phyloP scores from a whole-genome alignment of 352 stramenopile genomes.

The Globisporangium echinulatum region DNA sequence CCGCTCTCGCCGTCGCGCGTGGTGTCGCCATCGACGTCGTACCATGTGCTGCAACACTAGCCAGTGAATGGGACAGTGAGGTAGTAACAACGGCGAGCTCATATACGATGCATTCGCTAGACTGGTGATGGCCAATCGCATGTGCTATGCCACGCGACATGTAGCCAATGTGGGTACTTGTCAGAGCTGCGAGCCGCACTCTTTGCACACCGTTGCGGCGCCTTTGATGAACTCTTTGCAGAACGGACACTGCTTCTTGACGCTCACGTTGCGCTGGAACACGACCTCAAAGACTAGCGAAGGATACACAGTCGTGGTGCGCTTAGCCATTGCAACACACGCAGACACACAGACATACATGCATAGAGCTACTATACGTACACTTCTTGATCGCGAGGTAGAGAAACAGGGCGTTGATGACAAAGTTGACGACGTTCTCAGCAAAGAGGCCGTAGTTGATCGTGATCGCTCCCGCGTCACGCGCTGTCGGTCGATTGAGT shows the following conservation, averaged over 20 bases:
- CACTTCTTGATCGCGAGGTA: constrained; percentile 71
- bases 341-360: background rate
- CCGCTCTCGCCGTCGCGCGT: constrained; percentile 11
- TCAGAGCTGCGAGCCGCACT: constrained; percentile 21
- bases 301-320: background rate
- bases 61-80: no score
- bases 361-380: constrained; percentile 7
- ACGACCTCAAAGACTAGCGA: constrained; percentile 40
- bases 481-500: constrained; percentile 18
- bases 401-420: constrained; percentile 67
- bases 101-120: no score
- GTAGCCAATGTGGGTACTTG: background rate
- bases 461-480: constrained; percentile 48
- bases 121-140: no score
- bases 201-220: constrained; percentile 32
- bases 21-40: constrained; percentile 9
- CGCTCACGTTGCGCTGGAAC: constrained; percentile 53
- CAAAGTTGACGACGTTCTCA: constrained; percentile 69
- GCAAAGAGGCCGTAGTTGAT: constrained; percentile 66
- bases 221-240: constrained; percentile 72
- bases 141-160: no score
- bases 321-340: background rate
- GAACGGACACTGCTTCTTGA: constrained; percentile 57
- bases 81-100: no score
- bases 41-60: constrained; percentile 13